Percentiles rank a stretch among this genome's conserved stretches.
Conservation (phyloP, 495 filamentous ascomycete genomes). For the Neurospora tetrasperma region DNA sequence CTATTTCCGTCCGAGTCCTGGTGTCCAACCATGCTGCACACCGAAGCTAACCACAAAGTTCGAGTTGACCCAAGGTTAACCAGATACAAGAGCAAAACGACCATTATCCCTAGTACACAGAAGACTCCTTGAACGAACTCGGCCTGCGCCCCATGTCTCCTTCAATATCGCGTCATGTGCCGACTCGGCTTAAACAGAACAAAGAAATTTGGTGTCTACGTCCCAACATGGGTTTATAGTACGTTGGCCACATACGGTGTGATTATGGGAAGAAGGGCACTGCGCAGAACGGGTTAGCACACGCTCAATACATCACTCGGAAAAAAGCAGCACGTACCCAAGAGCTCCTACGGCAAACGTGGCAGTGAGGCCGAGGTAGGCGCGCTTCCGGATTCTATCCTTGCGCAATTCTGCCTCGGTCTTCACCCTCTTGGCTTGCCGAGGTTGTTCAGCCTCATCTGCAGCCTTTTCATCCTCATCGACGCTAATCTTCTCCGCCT, state of each 20-base stretch:
- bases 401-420: conserved; percentile 66
- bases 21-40: not conserved
- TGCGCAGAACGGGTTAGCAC: conserved; percentile 15
- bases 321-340: conserved; percentile 55
- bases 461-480: conserved; percentile 25
- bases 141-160: not conserved
- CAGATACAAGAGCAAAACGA: not conserved
- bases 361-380: conserved; percentile 72
- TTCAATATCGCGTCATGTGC: not conserved
- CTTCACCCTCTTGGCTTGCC: conserved; percentile 60
- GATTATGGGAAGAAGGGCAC: conserved; percentile 33
- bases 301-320: not conserved
- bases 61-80: not conserved
- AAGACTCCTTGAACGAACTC: not conserved
- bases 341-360: conserved; percentile 56
- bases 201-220: not conserved
- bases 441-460: conserved; percentile 34
- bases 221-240: conserved; percentile 18
- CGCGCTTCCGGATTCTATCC: conserved; percentile 72
- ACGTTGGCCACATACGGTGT: conserved; percentile 45
- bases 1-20: not conserved
- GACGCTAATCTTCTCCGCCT: conserved; percentile 59
- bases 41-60: not conserved
- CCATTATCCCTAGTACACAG: not conserved
- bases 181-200: not conserved